Conservation (phyloP, 495 filamentous ascomycete species). For the Hyaloscypha finlandica region DNA sequence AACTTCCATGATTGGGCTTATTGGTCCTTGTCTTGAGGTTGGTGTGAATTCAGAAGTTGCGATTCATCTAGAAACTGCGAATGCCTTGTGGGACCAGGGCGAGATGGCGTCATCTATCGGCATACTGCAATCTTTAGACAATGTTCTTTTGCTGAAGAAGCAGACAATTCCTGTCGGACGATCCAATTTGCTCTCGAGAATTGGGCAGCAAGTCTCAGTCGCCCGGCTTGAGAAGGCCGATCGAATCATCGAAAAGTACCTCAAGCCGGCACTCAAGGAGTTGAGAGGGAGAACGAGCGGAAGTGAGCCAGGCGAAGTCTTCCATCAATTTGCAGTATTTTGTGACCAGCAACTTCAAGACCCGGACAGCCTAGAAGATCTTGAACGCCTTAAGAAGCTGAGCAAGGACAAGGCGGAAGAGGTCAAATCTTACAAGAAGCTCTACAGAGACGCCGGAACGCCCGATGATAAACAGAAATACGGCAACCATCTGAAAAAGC, state of each 20-base stretch:
- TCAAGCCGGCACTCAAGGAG: slow-evolving; percentile 79
- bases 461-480: slow-evolving; percentile 52
- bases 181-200: slow-evolving; percentile 80
- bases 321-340: slow-evolving; percentile 91
- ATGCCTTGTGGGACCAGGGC: slow-evolving; percentile 92
- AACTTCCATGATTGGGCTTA: slow-evolving; percentile 75
- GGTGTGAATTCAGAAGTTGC: slow-evolving; percentile 76
- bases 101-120: slow-evolving; percentile 89
- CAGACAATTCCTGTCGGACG: slow-evolving; percentile 75
- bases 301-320: slow-evolving; percentile 81
- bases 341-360: slow-evolving; percentile 93
- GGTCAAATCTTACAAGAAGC: slow-evolving; percentile 62
- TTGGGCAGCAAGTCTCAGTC: slow-evolving; percentile 86
- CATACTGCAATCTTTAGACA: slow-evolving; percentile 76
- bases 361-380: slow-evolving; percentile 79
- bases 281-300: slow-evolving; percentile 69
- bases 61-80: slow-evolving; percentile 76
- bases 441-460: slow-evolving; percentile 51
- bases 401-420: slow-evolving; percentile 80
- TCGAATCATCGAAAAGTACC: slow-evolving; percentile 79
- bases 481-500: slow-evolving; percentile 51
- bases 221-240: slow-evolving; percentile 93
- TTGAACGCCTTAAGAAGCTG: slow-evolving; percentile 76
- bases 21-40: slow-evolving; percentile 61
- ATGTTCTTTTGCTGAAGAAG: slow-evolving; percentile 60